Evolutionary conservation across 23 red algal species (phyloP), one percentile per base, ranked within the genome.

Genomic region (Agarophyton chilense): DNA sequence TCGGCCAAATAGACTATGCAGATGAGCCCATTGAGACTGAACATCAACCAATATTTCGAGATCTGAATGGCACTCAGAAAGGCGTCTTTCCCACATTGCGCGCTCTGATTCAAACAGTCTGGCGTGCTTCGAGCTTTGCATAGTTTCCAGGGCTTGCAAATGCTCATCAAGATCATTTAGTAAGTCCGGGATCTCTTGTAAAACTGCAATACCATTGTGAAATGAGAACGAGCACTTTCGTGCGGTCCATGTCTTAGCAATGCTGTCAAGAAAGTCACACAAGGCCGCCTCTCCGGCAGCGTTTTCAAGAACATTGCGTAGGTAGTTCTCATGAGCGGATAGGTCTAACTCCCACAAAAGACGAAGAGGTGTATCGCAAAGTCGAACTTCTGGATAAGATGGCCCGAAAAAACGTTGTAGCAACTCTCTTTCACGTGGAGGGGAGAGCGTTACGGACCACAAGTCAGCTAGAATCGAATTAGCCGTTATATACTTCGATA

Each of bases 21-120:
- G 55, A 41, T 86, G 91, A 33, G 82, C 54, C 91, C 91, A 94
- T 53, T 71, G 53, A n/a, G 91, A 80, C 50, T 94, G 91, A 52
- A 94, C 91, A 25, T 79, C 71, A 77, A 71, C 77, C 24, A 84
- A 34, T 22, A 86, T 14, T 52, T 94, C 91, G 5, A 94, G 52
- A 18, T 39, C 26, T 18, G 85, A 81, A 53, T 81, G 91, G 51
- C 71, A 77, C 7, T 70, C 25, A 60, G 91, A 64, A 28, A 94
- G 78, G 2, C 80, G 91, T 43, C 41, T 46, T 66, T 85, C 91
- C 91, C 91, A 94, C 17, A 51, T 47, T 47, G 52, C 32, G 16
- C 91, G 61, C 10, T 94, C 91, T 35, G 79, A 67, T 57, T 94
- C 91, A 50, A 94, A 85, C 1, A 86, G 56, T 77, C 73, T 63